phyloP scores from a whole-genome alignment of 169 alveolate genomes.

The Cystoisospora suis region DNA sequence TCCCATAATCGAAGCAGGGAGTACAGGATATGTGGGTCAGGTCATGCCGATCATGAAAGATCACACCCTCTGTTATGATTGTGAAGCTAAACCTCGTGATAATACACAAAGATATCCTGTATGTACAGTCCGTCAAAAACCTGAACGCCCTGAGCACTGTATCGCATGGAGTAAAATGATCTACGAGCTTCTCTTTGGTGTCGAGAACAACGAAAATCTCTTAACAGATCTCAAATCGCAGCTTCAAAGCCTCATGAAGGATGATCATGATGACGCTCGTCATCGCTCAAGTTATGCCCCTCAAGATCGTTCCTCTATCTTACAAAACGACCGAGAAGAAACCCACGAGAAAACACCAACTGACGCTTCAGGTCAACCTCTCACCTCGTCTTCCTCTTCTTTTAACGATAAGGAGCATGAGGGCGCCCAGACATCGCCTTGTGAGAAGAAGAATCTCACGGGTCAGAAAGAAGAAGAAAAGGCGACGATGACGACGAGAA shows the following conservation, averaged over 20 bases:
- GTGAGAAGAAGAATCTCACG: not conserved
- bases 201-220: slow-evolving; percentile 36
- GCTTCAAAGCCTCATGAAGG: not conserved
- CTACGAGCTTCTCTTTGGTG: slow-evolving; percentile 74
- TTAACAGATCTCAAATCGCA: slow-evolving; percentile 45
- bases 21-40: slow-evolving; percentile 89
- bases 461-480: not conserved
- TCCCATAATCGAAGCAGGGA: slow-evolving; percentile 89
- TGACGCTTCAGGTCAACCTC: not conserved
- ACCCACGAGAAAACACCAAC: too few species aligned
- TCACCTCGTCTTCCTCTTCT: not conserved
- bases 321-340: too few species aligned
- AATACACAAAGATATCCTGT: slow-evolving; percentile 83
- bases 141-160: slow-evolving; percentile 91
- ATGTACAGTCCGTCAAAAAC: slow-evolving; percentile 91
- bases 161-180: slow-evolving; percentile 91
- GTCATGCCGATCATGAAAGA: slow-evolving; percentile 79
- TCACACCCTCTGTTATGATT: slow-evolving; percentile 89
- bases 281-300: too few species aligned
- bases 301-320: too few species aligned
- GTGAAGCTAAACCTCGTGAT: slow-evolving; percentile 77
- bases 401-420: not conserved
- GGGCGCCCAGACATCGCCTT: not conserved
- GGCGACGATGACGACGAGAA: not conserved
- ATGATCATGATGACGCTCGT: too few species aligned